Base-by-base conservation (phyloP, 768 basidiomycete genomes). In the Lactarius psammicola region DNA sequence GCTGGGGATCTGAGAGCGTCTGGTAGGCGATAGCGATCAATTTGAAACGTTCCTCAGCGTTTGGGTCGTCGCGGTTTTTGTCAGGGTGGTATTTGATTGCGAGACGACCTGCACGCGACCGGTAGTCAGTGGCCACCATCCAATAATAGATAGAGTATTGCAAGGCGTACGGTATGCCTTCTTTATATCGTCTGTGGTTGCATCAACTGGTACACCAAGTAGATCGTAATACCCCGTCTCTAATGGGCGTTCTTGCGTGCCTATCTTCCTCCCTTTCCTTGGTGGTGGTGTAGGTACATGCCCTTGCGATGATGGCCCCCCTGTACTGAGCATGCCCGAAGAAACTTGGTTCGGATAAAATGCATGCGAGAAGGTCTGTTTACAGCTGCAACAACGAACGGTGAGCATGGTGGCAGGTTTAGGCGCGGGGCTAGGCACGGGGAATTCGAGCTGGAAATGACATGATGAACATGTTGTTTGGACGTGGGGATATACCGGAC, bases 141-240 rank as follows among this genome's bases (percentile, higher is more conserved):
- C 2, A 17, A 33, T 23, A 28, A 40, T 38, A 5, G 42, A 49
- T 42, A 26, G 33, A 26, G 51, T 20, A 36, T 4, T 0, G n/a
- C 4, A 62, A 8, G 63, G 79, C 84, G 67, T 72, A 88, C 94
- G 86, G 77, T 96, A 95, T 2, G 94, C 90, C 74, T 90, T 94
- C 82, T 95, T 95, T 74, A 96, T 82, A 57, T 95, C 94, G 20
- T 94, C 92, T 4, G 83, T 82, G 18, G 87, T 87, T 8, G 93
- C 93, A 68, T 86, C 83, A 20, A 90, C 81, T 0, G 88, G 76
- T 1, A 95, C 83, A 8, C 90, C 91, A 6, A 95, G 80, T 26
- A 91, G 81, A 73, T 96, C 93, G 72, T 95, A 96, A 76, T 95
- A 95, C n/a, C 83, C 87, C 0, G 90, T 94, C 73, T 96, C 94